Evolutionary conservation across 2,329 filamentous ascomycete species (phyloP).

Genomic region (Lachnellula cervina): DNA sequence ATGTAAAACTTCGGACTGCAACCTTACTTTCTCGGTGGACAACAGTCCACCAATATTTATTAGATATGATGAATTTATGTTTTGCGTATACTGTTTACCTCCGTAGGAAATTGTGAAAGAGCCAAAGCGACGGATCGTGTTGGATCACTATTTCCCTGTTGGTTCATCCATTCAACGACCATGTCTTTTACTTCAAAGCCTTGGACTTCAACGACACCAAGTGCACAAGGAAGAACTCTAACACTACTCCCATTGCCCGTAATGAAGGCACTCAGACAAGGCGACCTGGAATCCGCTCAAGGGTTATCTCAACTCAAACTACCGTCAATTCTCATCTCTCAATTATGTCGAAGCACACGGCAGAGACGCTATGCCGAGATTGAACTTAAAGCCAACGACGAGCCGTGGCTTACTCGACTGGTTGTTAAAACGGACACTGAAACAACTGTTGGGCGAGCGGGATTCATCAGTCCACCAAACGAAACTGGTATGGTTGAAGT

Average conservation of each 20-base stretch:
- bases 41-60: too few species aligned
- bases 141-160: too few species aligned
- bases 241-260: neutral
- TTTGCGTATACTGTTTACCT: too few species aligned
- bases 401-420: neutral
- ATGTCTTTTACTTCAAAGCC: neutral
- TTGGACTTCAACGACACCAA: neutral
- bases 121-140: too few species aligned
- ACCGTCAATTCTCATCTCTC: neutral
- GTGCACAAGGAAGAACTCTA: neutral
- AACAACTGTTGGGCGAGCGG: neutral
- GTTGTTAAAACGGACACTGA: neutral
- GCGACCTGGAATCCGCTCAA: neutral
- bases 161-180: neutral
- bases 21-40: too few species aligned
- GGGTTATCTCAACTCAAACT: neutral
- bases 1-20: too few species aligned
- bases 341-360: neutral
- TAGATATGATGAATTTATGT: too few species aligned
- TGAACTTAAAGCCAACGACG: neutral
- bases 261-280: neutral
- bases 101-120: too few species aligned
- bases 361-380: neutral
- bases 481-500: slow-evolving; percentile 6
- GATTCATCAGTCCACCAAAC: slow-evolving; percentile 4